These are phyloP conservation scores for Chromera velia DNA, from an alignment of 73 alveolate genomes.

Conservation along the genomic window DNA sequence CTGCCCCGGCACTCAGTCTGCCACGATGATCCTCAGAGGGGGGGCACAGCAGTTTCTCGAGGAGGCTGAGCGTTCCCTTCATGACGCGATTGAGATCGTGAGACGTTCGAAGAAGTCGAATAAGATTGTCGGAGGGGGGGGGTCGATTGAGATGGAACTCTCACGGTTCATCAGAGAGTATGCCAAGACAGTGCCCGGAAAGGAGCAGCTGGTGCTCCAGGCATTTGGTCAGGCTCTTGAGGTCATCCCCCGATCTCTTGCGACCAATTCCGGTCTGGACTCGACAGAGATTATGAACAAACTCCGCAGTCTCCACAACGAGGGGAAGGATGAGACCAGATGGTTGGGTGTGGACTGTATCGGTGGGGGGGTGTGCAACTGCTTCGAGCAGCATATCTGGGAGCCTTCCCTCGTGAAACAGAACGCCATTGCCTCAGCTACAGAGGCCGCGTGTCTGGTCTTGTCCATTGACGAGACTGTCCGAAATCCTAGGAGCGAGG, in stretches of 20 bases:
- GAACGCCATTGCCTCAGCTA: conserved; percentile 74
- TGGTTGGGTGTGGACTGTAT: conserved; percentile 85
- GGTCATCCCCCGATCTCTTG: conserved; percentile 80
- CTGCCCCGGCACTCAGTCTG: conserved; percentile 77
- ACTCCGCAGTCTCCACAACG: conserved; percentile 75
- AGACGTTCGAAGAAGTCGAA: conserved; percentile 77
- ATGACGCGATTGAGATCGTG: conserved; percentile 89
- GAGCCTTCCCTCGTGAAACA: conserved; percentile 68
- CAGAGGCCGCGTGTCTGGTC: conserved; percentile 86
- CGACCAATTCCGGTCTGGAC: conserved; percentile 78
- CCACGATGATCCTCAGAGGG: conserved; percentile 91
- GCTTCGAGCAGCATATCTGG: conserved; percentile 68
- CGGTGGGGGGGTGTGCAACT: conserved; percentile 57
- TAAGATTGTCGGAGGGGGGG: conserved; percentile 76
- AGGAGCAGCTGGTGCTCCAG: conserved; percentile 76
- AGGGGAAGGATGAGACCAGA: conserved; percentile 48
- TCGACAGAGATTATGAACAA: conserved; percentile 64
- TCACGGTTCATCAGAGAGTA: conserved; percentile 78
- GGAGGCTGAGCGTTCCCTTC: conserved; percentile 91
- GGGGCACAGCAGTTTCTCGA: conserved; percentile 94
- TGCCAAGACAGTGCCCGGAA: conserved; percentile 68
- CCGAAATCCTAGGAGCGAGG: neutral
- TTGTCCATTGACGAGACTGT: conserved; percentile 89
- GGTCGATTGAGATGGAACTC: conserved; percentile 87
- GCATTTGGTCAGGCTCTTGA: conserved; percentile 88